phyloP scores from a whole-genome alignment of 2,329 filamentous ascomycete species.

The Scorias spongiosa region DNA sequence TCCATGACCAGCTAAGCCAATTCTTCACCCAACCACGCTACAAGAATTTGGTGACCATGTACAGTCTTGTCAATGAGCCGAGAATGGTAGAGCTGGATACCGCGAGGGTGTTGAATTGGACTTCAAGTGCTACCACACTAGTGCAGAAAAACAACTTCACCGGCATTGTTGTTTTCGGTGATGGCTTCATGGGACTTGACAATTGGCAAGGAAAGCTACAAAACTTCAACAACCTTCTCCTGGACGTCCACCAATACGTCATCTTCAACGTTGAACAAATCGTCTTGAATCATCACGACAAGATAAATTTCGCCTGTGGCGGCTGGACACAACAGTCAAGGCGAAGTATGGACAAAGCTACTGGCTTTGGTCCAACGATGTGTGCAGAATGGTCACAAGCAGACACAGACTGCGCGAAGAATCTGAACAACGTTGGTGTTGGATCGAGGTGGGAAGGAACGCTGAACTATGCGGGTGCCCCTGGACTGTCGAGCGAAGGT shows the following conservation, averaged over 20 bases:
- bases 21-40: constrained; percentile 94
- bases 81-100: constrained; percentile 57
- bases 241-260: constrained; percentile 98
- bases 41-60: constrained; percentile 80
- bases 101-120: constrained; percentile 63
- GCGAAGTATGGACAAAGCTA: constrained; percentile 53
- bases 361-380: constrained; percentile 82
- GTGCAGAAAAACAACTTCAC: constrained; percentile 64
- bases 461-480: constrained; percentile 37
- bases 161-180: constrained; percentile 68
- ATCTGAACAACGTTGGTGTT: constrained; percentile 78
- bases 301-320: constrained; percentile 73
- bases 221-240: constrained; percentile 54
- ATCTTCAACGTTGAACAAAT: constrained; percentile 92
- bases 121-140: constrained; percentile 52
- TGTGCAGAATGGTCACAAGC: constrained; percentile 97
- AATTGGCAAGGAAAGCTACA: constrained; percentile 83
- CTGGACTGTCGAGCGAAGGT: constrained; percentile 12
- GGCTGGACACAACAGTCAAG: constrained; percentile 73
- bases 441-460: constrained; percentile 90
- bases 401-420: constrained; percentile 79
- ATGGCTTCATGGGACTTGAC: constrained; percentile 80
- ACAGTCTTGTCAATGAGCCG: constrained; percentile 89
- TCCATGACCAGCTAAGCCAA: constrained; percentile 71
- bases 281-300: constrained; percentile 62